A percentile compares a stretch with the other conserved stretches of the same genome.
Conservation (phyloP, 1,139 yeast species). For the Komagataea norvegica region DNA sequence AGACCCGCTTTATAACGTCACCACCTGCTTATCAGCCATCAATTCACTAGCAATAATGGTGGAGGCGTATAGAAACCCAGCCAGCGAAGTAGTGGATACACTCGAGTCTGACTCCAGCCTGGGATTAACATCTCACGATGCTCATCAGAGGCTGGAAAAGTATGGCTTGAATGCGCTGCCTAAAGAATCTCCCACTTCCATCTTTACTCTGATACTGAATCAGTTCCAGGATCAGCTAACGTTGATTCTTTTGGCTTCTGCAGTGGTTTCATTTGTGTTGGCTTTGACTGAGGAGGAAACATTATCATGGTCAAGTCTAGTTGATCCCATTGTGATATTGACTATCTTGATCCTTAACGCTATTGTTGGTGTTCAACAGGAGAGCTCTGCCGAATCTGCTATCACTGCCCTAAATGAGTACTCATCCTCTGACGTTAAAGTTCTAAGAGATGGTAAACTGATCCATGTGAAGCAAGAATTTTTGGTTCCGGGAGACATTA, state of each 20-base stretch:
- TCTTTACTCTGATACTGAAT: conserved; percentile 31
- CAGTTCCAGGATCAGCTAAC: conserved; percentile 38
- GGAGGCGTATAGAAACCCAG: conserved; percentile 13
- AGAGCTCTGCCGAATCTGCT: conserved; percentile 38
- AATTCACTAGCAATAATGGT: conserved; percentile 1
- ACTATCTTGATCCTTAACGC: conserved; percentile 36
- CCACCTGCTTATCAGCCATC: not conserved
- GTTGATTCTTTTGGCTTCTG: conserved; percentile 34
- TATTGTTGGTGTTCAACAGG: conserved; percentile 39
- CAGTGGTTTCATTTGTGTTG: conserved; percentile 34
- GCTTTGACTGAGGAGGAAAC: conserved; percentile 31
- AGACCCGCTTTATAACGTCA: too few species aligned
- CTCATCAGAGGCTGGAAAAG: conserved; percentile 14
- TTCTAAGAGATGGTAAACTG: conserved; percentile 39
- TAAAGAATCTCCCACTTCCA: conserved; percentile 33
- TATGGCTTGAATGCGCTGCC: conserved; percentile 25
- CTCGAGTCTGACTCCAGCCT: conserved; percentile 12
- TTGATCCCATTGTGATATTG: conserved; percentile 37
- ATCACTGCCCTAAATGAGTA: conserved; percentile 36
- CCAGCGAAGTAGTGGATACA: conserved; percentile 11
- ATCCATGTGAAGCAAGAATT: conserved; percentile 37
- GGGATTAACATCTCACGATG: conserved; percentile 19
- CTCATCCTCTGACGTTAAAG: conserved; percentile 40
- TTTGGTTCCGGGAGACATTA: conserved; percentile 74
- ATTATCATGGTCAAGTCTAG: conserved; percentile 31